Percentiles rank a stretch among this genome's conserved stretches.
These are phyloP conservation scores for Durio zibethinus DNA, from an alignment of 345 rosid genomes.

Conservation along the genomic window DNA sequence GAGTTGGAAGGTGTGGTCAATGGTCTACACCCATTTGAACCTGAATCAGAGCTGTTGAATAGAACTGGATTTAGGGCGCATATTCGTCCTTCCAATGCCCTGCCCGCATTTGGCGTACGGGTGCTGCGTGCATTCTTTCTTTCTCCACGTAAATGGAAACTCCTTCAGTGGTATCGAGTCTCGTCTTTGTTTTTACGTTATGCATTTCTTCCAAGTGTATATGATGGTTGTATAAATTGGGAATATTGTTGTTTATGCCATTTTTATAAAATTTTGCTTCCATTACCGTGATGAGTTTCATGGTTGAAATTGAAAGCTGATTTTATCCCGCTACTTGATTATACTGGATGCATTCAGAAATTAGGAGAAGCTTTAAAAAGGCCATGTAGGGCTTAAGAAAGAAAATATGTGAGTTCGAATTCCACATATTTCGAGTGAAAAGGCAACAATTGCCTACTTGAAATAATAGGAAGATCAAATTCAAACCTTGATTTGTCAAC, in stretches of 20 bases:
- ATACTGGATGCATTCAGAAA: not conserved
- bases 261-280: constrained; percentile 20
- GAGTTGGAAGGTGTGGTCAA: constrained; percentile 13
- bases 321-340: not conserved
- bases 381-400: no score
- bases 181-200: constrained; percentile 2
- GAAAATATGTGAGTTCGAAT: no score
- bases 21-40: constrained; percentile 2
- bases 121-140: constrained; percentile 7
- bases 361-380: no score
- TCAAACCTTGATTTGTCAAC: no score
- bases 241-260: constrained; percentile 12
- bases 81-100: not conserved
- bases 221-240: constrained; percentile 39
- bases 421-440: no score
- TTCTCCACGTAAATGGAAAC: constrained; percentile 13
- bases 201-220: constrained; percentile 37
- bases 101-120: constrained; percentile 20
- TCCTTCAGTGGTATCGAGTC: constrained; percentile 18
- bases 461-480: no score
- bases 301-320: not conserved
- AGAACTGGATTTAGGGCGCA: not conserved
- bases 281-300: constrained; percentile 12
- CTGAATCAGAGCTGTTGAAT: constrained; percentile 9
- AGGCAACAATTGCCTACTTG: no score